A percentile compares a stretch with the other conserved stretches of the same genome.
phyloP scores from a whole-genome alignment of 169 alveolate species.

The Babesia caballi region DNA sequence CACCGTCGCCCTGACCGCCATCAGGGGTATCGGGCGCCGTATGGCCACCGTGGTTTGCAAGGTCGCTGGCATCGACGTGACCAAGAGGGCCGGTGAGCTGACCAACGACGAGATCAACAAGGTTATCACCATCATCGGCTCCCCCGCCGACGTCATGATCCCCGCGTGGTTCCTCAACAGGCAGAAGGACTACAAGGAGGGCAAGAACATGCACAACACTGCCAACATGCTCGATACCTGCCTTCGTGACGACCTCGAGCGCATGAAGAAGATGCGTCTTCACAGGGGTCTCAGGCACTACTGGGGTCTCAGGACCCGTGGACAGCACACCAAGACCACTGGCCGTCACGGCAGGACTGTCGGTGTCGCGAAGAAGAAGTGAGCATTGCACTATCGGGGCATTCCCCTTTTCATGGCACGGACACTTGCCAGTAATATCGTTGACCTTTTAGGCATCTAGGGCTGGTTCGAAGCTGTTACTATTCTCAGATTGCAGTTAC shows the following conservation, averaged over 20 bases:
- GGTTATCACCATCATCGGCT: conserved; percentile 82
- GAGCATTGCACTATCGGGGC: not conserved
- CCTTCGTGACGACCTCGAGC: conserved; percentile 98
- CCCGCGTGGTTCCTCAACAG: conserved; percentile 99
- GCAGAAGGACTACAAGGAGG: conserved; percentile 94
- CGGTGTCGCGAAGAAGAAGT: conserved; percentile 96
- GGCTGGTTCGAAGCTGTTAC: no score
- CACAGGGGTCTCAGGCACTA: conserved; percentile 98
- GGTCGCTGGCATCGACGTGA: conserved; percentile 95
- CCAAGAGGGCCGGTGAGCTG: conserved; percentile 98
- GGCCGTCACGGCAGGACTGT: conserved; percentile 99
- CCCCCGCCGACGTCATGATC: conserved; percentile 92
- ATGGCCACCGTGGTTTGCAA: conserved; percentile 94
- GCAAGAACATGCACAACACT: conserved; percentile 90
- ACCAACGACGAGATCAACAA: conserved; percentile 91
- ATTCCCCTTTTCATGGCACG: no score
- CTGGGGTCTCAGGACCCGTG: conserved; percentile 98
- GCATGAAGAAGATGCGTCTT: conserved; percentile 95
- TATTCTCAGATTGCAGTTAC: no score
- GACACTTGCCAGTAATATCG: not conserved
- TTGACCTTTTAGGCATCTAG: not conserved
- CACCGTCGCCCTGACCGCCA: conserved; percentile 94
- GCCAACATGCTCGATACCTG: conserved; percentile 94
- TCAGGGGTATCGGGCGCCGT: conserved; percentile 98
- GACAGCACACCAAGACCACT: conserved; percentile 99